Evolutionary conservation across 1,139 yeast species (phyloP).

Genomic region (Geotrichum aggregatum): DNA sequence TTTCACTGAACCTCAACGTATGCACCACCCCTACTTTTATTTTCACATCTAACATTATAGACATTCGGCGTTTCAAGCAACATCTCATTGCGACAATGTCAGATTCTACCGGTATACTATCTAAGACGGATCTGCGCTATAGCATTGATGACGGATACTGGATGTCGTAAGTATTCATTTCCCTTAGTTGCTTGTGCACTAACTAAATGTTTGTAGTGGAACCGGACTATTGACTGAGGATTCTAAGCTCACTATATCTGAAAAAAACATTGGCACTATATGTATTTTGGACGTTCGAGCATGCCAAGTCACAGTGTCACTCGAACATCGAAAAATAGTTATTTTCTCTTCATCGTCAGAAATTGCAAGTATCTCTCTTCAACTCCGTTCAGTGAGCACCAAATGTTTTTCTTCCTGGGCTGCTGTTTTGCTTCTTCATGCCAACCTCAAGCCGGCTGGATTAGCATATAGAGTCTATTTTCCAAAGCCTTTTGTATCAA

Average conservation of each 20-base stretch:
- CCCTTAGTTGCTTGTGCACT: too few species aligned
- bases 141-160: slow-evolving; percentile 11
- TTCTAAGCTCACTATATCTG: slow-evolving; percentile 12
- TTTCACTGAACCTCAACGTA: background rate
- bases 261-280: slow-evolving; percentile 10
- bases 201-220: background rate
- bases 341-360: slow-evolving; percentile 4
- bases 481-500: slow-evolving; percentile 1
- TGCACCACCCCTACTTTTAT: background rate
- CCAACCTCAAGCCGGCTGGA: slow-evolving; percentile 17
- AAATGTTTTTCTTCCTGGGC: slow-evolving; percentile 13
- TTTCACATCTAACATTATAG: background rate
- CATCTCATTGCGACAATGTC: background rate
- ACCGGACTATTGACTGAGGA: background rate
- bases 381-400: background rate
- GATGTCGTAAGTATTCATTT: slow-evolving; percentile 12
- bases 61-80: background rate
- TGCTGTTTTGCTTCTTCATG: slow-evolving; percentile 13
- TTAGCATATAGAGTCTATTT: slow-evolving; percentile 7
- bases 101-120: slow-evolving; percentile 1
- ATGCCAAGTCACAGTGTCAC: background rate
- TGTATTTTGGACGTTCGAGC: slow-evolving; percentile 10
- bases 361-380: background rate
- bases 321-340: background rate
- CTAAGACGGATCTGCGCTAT: background rate